Evolutionary conservation across 805 yeast species (phyloP), one percentile per base, ranked within the genome.

Genomic region (Candida arabinofermentans): DNA sequence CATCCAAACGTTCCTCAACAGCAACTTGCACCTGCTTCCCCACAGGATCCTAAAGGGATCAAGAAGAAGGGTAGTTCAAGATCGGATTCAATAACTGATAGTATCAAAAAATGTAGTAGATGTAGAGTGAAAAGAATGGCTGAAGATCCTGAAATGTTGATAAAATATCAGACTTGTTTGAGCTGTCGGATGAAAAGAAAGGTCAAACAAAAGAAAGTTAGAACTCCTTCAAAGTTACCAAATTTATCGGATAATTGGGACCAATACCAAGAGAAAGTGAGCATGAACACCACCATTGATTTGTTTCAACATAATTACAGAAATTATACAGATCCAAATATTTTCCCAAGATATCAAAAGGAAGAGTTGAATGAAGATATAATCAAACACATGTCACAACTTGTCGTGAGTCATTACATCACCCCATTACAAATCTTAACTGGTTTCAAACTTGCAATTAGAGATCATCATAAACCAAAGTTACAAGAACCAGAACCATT

Each of bases 391-490:
- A 57, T 67, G 27, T 61, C 71, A 0, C 65, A 61, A 35, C 53
- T 58, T 27, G 50, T 71, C n/a, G 60, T 63, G 5, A 59, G 58
- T 24, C 49, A 57, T 9, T 71, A 67, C 41, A 59, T 71, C 17
- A 49, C 54, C n/a, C 74, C 75, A 5, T 42, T 71, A 27, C 71
- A 69, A 58, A 52, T 50, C 4, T 47, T 57, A 2, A 68, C 75
- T 0, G 74, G 74, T 2, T 71, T 62, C 44, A 60, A 65, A 39
- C 70, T 70, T 44, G 71, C 73, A 0, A 66, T 69, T 10, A 57
- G 75, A 38, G 75, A 71, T 46, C 69, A 63, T 46, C 75, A 71
- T 47, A 67, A 69, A 50, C 61, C 64, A 13, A 47, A 54, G 19
- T 36, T 61, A 22, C 36, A 46, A 8, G 62, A 59, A 34, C 43